A percentile compares a stretch with the other conserved stretches of the same genome.
phyloP scores from a whole-genome alignment of 2,329 filamentous ascomycete genomes.

The Penicillium sp. region DNA sequence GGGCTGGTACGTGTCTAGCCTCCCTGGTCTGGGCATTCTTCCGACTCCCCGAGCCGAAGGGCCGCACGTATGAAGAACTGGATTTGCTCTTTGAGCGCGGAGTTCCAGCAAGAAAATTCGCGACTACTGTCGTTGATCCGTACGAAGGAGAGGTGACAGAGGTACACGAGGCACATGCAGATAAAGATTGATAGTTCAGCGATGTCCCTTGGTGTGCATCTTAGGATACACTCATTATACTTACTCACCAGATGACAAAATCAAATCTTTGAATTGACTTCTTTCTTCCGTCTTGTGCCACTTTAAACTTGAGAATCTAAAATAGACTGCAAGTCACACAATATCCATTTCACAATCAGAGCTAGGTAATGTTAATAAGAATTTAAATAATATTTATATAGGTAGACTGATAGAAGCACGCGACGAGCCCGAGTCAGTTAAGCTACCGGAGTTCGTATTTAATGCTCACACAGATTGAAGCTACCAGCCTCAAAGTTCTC shows the following conservation, averaged over 20 bases:
- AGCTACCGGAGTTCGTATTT: neutral
- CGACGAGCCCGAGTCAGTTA: neutral
- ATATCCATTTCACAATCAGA: neutral
- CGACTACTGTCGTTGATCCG: constrained; percentile 34
- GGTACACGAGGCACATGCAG: neutral
- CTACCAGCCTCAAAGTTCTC: constrained; percentile 2
- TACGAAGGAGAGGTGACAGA: constrained; percentile 13
- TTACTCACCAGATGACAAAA: neutral
- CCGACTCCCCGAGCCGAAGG: constrained; percentile 46
- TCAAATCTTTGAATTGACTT: neutral
- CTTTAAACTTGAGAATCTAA: neutral
- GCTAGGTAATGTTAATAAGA: too few relatives aligned
- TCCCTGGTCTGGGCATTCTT: constrained; percentile 47
- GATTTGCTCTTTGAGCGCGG: constrained; percentile 44
- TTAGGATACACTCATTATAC: neutral
- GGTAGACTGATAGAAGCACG: too few relatives aligned
- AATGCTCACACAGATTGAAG: constrained; percentile 20
- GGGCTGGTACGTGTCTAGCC: constrained; percentile 36
- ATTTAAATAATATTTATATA: neutral
- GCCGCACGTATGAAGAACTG: constrained; percentile 44
- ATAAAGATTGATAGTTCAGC: neutral
- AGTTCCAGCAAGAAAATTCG: constrained; percentile 43
- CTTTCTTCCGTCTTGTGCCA: neutral
- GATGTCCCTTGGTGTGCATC: neutral
- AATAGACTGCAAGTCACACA: neutral